Base-by-base conservation (phyloP, 371 early-diverging fungal species). In the Choanephora cucurbitarum region DNA sequence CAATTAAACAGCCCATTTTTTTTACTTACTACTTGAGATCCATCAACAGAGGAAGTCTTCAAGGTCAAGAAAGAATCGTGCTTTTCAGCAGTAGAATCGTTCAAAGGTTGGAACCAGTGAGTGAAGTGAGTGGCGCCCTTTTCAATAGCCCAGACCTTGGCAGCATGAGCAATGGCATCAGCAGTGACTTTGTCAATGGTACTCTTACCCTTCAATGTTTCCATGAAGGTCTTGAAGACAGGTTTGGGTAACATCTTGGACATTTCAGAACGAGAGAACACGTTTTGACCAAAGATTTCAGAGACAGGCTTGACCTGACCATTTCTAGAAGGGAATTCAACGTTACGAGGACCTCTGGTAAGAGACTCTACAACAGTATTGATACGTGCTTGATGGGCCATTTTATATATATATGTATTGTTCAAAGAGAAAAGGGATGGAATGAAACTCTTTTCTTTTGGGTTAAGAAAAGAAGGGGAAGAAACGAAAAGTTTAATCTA, bases 81-180 rank as follows among this genome's bases (percentile, higher is more conserved):
- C 87, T 98, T 98, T 82, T 96, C 97, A 59, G 99, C 99, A 48
- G 97, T 98, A 43, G 94, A 83, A 54, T 91, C 97, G 17, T 95
- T 98, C 85, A 94, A 92, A 58, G 97, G 99, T 81, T 98, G 99
- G 91, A 98, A 98, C 96, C 96, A 97, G 79, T 98, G 99, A 34
- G 96, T 96, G 73, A 95, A 98, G 83, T 98, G 97, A 49, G 94
- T 94, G 33, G 96, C 95, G 37, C 89, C 89, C 53, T 89, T 86
- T 67, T 95, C 92, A 91, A 92, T 90, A 61, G 97, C 93, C 98
- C 98, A 98, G 52, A 94, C 89, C 45, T 93, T 87, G 56, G 90
- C 97, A 21, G 97, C 96, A 72, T 98, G 97, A 31, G 96, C 97
- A 60, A 98, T 91, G 33, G 97, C 96, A 82, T 98, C 97, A 31